Base-by-base conservation (phyloP, 768 basidiomycete genomes). In the Mycena olivaceomarginata region DNA sequence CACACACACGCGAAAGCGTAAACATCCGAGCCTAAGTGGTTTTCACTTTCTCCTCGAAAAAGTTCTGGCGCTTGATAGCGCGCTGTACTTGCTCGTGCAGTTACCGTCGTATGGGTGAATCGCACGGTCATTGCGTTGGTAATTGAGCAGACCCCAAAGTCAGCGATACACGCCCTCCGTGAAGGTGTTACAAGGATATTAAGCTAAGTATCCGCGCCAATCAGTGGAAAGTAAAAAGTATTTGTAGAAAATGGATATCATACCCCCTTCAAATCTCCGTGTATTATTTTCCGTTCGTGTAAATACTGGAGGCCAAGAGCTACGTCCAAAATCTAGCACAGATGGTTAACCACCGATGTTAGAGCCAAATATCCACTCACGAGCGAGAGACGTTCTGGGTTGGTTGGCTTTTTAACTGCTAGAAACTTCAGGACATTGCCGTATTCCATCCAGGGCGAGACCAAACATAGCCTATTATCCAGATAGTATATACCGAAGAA, bases 1-100 rank as follows among this genome's bases (percentile, higher is more conserved):
- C 86, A 85, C 3, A 87, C 87, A 62, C 87, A 88, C 25, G 82
- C 86, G 56, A 86, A 82, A 0, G 89, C 85, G 72, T 89, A 89
- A 68, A 89, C 83, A 68, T 89, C 89, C 20, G 83, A 82, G 56
- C 79, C 80, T 31, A 37, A 10, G 68, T 71, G 15, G 15, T 11
- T 45, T 15, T 45, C 86, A 82, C 31, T 31, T 31, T 37, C 81
- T 31, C 31, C 31, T 31, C 31, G 31, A 31, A 31, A 31, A 31
- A 31, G 31, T 31, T 31, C 31, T 31, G 31, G 31, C 31, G 31
- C 31, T 31, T 31, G 31, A 31, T 31, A 31, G 31, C 31, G 31
- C 31, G 31, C 67, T 0, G 87, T 86, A 0, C 87, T 86, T 15
- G 79, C 82, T 18, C 70, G 63, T n/a, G 59, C 59, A 8, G 79